These are phyloP conservation scores for Rhizopus sp. DNA, from an alignment of 371 early-diverging fungal species.

Conservation along the genomic window DNA sequence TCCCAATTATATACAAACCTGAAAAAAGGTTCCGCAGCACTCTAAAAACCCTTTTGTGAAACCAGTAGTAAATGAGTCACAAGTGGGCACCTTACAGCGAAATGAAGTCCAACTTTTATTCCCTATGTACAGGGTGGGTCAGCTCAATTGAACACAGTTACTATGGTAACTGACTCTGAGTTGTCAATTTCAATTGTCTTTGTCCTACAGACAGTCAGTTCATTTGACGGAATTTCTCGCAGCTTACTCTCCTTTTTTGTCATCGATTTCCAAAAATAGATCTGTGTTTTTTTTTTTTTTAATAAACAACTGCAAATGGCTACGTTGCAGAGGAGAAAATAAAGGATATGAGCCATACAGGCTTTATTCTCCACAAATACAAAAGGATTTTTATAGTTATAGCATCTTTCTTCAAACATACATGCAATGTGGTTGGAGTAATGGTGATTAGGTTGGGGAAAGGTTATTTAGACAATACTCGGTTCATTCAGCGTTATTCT, in stretches of 20 bases:
- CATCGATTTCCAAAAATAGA: constrained; percentile 5
- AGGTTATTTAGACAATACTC: too few relatives aligned
- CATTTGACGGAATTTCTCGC: neutral
- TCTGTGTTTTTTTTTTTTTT: too few relatives aligned
- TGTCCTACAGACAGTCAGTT: neutral
- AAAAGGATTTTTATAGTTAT: too few relatives aligned
- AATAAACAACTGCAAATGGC: too few relatives aligned
- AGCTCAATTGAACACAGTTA: constrained; percentile 2
- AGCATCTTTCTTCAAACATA: too few relatives aligned
- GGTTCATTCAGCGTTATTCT: too few relatives aligned
- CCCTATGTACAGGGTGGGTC: constrained; percentile 3
- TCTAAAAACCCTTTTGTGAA: constrained; percentile 7
- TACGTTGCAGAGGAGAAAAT: too few relatives aligned
- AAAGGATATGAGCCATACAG: too few relatives aligned
- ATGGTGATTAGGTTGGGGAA: too few relatives aligned
- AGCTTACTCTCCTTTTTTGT: neutral
- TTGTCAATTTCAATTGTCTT: neutral
- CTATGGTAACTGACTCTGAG: neutral
- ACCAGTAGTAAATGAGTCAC: constrained; percentile 11
- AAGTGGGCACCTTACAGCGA: neutral
- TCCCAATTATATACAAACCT: constrained; percentile 20
- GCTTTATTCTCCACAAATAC: too few relatives aligned
- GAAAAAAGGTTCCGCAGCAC: constrained; percentile 13
- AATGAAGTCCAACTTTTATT: neutral
- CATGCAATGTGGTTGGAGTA: too few relatives aligned